These are phyloP conservation scores for Kondoa subrosea DNA, from an alignment of 768 basidiomycete genomes.

Conservation along the genomic window DNA sequence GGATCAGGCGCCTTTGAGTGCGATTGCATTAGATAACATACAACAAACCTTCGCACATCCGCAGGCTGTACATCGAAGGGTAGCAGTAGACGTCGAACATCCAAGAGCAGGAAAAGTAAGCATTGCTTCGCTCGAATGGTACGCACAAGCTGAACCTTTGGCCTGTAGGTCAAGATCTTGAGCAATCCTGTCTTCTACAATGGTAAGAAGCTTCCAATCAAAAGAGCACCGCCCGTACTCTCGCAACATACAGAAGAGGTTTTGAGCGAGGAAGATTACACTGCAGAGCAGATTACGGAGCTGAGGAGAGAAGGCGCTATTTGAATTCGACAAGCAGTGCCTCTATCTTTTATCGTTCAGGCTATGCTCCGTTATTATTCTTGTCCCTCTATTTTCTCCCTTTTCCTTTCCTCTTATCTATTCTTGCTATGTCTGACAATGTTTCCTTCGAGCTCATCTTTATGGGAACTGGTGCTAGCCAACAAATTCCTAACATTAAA, in stretches of 20 bases:
- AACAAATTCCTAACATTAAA: neutral
- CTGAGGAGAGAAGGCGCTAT: slow-evolving; percentile 15
- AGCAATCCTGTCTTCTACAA: slow-evolving; percentile 22
- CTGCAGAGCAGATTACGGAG: slow-evolving; percentile 19
- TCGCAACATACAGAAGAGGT: slow-evolving; percentile 27
- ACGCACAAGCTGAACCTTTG: neutral
- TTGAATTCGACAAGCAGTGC: neutral
- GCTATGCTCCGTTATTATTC: neutral
- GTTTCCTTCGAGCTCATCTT: neutral
- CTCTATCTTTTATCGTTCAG: no score
- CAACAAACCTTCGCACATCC: slow-evolving; percentile 77
- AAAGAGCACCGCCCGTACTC: slow-evolving; percentile 25
- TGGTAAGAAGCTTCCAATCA: slow-evolving; percentile 24
- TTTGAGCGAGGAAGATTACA: slow-evolving; percentile 20
- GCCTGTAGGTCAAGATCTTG: neutral
- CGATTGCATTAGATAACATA: slow-evolving; percentile 43
- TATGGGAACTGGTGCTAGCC: neutral
- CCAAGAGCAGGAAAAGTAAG: slow-evolving; percentile 47
- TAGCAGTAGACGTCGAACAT: slow-evolving; percentile 60
- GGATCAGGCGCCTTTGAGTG: no score
- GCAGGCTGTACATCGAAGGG: slow-evolving; percentile 56
- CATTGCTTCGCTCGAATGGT: slow-evolving; percentile 19
- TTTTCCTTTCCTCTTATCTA: neutral
- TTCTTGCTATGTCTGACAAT: neutral
- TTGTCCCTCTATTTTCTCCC: neutral